Base-by-base conservation (phyloP, 257 asterid species). In the Solanum bulbocastanum region DNA sequence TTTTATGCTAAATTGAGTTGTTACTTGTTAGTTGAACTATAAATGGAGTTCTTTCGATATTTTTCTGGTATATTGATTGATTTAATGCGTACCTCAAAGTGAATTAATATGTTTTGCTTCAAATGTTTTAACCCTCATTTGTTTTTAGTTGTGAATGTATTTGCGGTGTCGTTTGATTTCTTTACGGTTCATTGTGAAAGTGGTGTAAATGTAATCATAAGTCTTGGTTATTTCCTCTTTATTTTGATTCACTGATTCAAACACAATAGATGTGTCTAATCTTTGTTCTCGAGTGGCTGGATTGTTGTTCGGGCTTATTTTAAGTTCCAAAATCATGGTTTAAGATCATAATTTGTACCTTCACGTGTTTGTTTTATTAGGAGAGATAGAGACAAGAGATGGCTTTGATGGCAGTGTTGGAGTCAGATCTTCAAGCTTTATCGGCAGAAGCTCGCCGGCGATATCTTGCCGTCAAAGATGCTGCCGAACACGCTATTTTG, bases 361-460 rank as follows among this genome's bases (percentile, higher is more conserved):
- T 49, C 8, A 49, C 6, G 58, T 49, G 58, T 49, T 52, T 18
- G 62, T 52, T 52, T 52, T 52, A 52, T 16, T 52, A 49, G 22
- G 23, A 20, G 62, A 52, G 10, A 52, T 7, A 52, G 23, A 49
- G 60, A 30, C 1, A 18, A 66, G 88, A 88, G 87, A 96, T 97
- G 99, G 96, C 98, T 89, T 92, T 97, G 91, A 94, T 96, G 98
- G 88, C 98, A 88, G 98, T 92, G n/a, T 82, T 97, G 88, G 99
- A 97, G 95, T 93, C 99, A 88, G 99, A 97, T 96, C 98, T 97
- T 68, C 93, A 99, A 91, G 97, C 99, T 88, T 98, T 97, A 84
- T 97, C 99, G 5, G 91, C 95, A 32, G 99, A 97, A 94, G 94
- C 99, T 90, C 99, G 99, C 90, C 98, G 99, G 89, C 98, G 99